Conservation (phyloP, 805 yeast genomes). For the Ogataea pilisensis region DNA sequence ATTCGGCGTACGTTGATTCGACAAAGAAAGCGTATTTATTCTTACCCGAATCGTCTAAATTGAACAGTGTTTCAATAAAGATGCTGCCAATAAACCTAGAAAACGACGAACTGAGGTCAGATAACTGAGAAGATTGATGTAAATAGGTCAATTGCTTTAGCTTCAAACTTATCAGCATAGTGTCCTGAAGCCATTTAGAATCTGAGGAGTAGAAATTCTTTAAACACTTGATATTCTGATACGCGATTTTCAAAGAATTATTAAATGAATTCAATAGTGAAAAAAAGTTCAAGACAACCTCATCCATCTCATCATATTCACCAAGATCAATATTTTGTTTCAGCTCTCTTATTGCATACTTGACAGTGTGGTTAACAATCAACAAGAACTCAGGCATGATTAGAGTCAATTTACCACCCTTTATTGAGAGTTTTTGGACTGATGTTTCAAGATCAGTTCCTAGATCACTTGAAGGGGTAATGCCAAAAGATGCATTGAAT, state of each 20-base stretch:
- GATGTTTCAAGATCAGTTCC: conserved; percentile 10
- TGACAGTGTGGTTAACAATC: conserved; percentile 15
- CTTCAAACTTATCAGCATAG: background rate
- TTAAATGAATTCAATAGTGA: background rate
- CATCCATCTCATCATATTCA: background rate
- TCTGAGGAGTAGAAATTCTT: conserved; percentile 2
- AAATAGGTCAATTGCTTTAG: conserved; percentile 24
- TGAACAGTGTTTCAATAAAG: conserved; percentile 11
- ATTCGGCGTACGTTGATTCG: conserved; percentile 5
- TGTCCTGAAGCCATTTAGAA: conserved; percentile 2
- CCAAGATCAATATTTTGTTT: background rate
- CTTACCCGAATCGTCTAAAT: background rate
- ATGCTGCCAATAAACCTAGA: conserved; percentile 2
- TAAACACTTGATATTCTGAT: conserved; percentile 8
- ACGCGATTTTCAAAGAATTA: background rate
- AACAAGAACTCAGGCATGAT: conserved; percentile 42
- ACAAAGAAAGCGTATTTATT: conserved; percentile 2
- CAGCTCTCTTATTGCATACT: conserved; percentile 5
- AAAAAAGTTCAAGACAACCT: background rate
- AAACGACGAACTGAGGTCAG: background rate
- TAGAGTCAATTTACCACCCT: conserved; percentile 18
- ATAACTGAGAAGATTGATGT: background rate
- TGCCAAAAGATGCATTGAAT: conserved; percentile 45
- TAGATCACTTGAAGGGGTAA: conserved; percentile 25
- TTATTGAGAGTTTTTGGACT: conserved; percentile 13